Evolutionary conservation across 2,329 filamentous ascomycete genomes (phyloP).

Genomic region (Sarocladium strictum): DNA sequence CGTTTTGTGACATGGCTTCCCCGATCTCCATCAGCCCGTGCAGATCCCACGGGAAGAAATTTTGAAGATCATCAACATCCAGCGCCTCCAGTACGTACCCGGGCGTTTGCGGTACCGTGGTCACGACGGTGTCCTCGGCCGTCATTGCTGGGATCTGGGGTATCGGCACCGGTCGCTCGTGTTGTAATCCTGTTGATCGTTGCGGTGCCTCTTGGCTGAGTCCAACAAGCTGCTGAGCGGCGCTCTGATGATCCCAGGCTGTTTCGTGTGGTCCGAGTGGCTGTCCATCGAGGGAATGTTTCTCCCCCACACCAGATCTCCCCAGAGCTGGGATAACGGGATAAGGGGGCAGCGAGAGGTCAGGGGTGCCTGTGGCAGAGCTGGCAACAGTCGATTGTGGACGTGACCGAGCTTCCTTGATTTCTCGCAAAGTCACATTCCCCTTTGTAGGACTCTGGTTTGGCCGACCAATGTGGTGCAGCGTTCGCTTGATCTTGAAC

Average conservation of each 20-base stretch:
- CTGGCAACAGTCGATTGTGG: conserved; percentile 12
- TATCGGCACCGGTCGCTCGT: conserved; percentile 27
- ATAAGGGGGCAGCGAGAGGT: neutral
- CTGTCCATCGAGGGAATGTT: neutral
- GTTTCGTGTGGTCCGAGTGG: conserved; percentile 7
- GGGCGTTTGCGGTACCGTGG: neutral
- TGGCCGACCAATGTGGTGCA: neutral
- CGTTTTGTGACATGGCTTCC: conserved; percentile 28
- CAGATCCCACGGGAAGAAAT: conserved; percentile 34
- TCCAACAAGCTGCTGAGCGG: conserved; percentile 20
- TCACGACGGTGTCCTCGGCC: conserved; percentile 11
- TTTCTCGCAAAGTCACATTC: neutral
- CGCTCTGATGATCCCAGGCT: conserved; percentile 21
- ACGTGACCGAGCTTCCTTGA: conserved; percentile 12
- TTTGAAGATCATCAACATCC: conserved; percentile 32
- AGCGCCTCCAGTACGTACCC: conserved; percentile 20
- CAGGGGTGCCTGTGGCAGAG: neutral
- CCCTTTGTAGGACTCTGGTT: neutral
- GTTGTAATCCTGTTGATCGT: conserved; percentile 26
- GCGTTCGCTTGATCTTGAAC: conserved; percentile 28
- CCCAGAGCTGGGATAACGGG: neutral
- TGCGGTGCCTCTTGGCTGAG: conserved; percentile 16
- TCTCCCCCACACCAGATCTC: neutral
- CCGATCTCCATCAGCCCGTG: conserved; percentile 35
- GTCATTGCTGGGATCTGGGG: conserved; percentile 17